Evolutionary conservation across 495 filamentous ascomycete genomes (phyloP), one percentile per base, ranked within the genome.

Genomic region (Neurospora sp.): DNA sequence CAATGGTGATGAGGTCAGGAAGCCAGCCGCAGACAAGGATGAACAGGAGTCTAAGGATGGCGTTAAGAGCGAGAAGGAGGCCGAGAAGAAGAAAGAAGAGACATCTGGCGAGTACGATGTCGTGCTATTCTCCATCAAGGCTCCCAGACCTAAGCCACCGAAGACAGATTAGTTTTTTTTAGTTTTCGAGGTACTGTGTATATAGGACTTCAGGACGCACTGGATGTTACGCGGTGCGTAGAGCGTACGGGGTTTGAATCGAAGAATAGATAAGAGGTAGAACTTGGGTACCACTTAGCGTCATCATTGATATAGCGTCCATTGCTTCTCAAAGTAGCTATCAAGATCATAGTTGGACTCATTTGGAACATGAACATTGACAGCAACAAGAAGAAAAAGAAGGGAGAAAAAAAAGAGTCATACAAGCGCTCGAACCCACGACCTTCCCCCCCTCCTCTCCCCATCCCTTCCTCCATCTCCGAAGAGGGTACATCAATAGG

Each of bases 91-190:
- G 20, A 39, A 72, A 1, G 44, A 74, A 14, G 40, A 71, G 14
- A 65, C 40, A 48, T 8, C 38, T 1, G 72, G 59, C 2, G 69
- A 73, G 17, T 75, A 77, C 37, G 73, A 79, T 40, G 76, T 81
- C 4, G 77, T 80, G 68, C 68, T 75, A 59, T 75, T 81, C 68
- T 78, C 79, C 0, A 71, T 76, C 45, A 79, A 75, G 22, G 75
- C 72, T n/a, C 75, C 75, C 9, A 48, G 27, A 40, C 70, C 42
- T 9, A 74, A 9, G 75, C 59, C n/a, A 35, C 27, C 27, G 3
- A 65, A 59, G 14, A 68, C 59, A 6, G 70, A 68, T 39, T 42
- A 75, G 27, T 12, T 27, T 12, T 27, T 12, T 3, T 39, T 42
- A 75, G 27, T 12, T 27, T 12, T 53, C 9, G 45, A 53, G 31